A percentile compares a stretch with the other conserved stretches of the same genome.
Conservation (phyloP, 78 protist genomes). For the Cavenderia fasciculata region DNA sequence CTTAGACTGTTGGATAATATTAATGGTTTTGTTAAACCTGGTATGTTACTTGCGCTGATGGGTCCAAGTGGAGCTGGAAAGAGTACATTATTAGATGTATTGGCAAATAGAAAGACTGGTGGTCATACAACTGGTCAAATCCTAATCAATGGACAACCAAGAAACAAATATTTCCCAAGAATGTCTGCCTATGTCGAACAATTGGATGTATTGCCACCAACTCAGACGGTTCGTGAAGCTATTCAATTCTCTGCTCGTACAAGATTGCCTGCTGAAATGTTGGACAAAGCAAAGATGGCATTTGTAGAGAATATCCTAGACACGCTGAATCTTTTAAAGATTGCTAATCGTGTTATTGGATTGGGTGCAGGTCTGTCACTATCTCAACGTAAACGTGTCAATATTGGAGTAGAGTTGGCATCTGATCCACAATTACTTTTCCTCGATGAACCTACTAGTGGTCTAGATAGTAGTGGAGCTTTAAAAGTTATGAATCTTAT, state of each 20-base stretch:
- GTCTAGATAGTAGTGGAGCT: slow-evolving; percentile 73
- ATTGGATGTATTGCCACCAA: slow-evolving; percentile 70
- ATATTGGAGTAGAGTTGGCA: slow-evolving; percentile 75
- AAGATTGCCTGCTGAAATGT: slow-evolving; percentile 39
- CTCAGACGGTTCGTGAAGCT: slow-evolving; percentile 69
- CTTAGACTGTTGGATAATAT: slow-evolving; percentile 51
- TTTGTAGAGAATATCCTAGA: slow-evolving; percentile 68
- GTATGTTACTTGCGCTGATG: slow-evolving; percentile 73
- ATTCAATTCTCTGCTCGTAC: slow-evolving; percentile 52
- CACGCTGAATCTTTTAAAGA: slow-evolving; percentile 29
- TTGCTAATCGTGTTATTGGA: slow-evolving; percentile 53
- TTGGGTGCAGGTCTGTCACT: slow-evolving; percentile 75
- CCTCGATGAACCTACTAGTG: slow-evolving; percentile 82
- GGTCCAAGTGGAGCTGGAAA: slow-evolving; percentile 83
- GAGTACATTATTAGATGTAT: slow-evolving; percentile 75
- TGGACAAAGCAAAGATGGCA: slow-evolving; percentile 26
- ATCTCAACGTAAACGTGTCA: slow-evolving; percentile 67
- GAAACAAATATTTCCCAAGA: slow-evolving; percentile 41
- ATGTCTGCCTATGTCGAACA: slow-evolving; percentile 71
- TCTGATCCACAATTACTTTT: slow-evolving; percentile 74
- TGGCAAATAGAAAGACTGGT: slow-evolving; percentile 75
- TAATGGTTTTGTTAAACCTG: slow-evolving; percentile 84
- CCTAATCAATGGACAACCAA: slow-evolving; percentile 52
- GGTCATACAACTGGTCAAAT: slow-evolving; percentile 66
- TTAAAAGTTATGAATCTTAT: slow-evolving; percentile 74